Base-by-base conservation (phyloP, 2,329 filamentous ascomycete genomes). In the Diplocarpon mali region DNA sequence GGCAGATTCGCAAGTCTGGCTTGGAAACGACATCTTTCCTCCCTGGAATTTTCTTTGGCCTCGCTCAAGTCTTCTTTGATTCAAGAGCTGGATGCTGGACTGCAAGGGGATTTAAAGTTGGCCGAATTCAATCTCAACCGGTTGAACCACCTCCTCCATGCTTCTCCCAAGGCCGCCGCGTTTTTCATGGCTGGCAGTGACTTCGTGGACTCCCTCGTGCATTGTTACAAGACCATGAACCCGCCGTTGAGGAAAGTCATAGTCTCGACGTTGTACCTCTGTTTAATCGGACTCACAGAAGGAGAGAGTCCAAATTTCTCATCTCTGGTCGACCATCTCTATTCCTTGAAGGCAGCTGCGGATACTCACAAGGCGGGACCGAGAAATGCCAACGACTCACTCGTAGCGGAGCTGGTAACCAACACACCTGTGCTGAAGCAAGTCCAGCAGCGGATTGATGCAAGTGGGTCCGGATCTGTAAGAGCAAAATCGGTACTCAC, bases 101-200 rank as follows among this genome's bases (percentile, higher is more conserved):
- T 76, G 24, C 68, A 70, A 28, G 70, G 71, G 2, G 70, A 79
- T 42, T 64, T 81, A 3, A 71, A 69, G 32, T 62, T 65, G 6
- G 68, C 76, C 0, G 76, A 83, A 56, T 60, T 62, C 1, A 67
- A 67, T 0, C 66, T 88, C 28, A 69, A 69, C 38, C 67, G 67
- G 9, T 59, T 86, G n/a, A 83, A 78, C 47, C 70, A 77, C 40
- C 65, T 89, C 3, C 65, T 87, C 5, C 71, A 77, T 53, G 69
- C 68, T 6, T 85, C 80, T 5, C 68, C 76, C 0, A 67, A 71
- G 15, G 67, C 70, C 0, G 74, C 73, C 15, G 65, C 68, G 1
- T 69, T 85, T 53, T 80, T 95, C 56, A 75, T 94, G 54, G 83
- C 83, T 0, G 90, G 90, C 1, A 88, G 84, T 40, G 90, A 95